A percentile compares a stretch with the other conserved stretches of the same genome.
Evolutionary conservation across 2,329 filamentous ascomycete species (phyloP).

Genomic region (Whalleya microplaca): DNA sequence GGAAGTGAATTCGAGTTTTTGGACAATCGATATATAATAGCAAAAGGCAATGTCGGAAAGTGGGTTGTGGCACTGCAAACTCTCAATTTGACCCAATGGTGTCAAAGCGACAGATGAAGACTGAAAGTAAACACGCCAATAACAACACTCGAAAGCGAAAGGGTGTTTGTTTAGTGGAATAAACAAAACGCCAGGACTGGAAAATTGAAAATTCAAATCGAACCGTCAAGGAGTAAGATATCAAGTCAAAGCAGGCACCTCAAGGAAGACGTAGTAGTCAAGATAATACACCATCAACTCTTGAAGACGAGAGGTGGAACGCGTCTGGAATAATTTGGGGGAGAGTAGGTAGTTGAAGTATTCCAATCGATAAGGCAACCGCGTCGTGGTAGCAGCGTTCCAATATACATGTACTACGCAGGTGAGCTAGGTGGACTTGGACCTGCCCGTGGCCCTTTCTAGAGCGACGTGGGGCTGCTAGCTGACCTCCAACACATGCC

Average conservation of each 20-base stretch:
- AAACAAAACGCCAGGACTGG: neutral
- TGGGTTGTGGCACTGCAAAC: neutral
- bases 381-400: conserved; percentile 24
- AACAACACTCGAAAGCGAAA: neutral
- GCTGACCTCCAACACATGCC: neutral
- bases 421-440: too few relatives aligned
- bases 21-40: neutral
- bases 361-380: conserved; percentile 30
- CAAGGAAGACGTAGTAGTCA: neutral
- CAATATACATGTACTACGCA: neutral
- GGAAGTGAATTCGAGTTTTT: neutral
- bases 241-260: neutral
- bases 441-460: conserved; percentile 26
- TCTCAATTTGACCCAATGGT: neutral
- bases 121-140: neutral
- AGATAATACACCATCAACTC: neutral
- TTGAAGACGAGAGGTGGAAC: conserved; percentile 5
- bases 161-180: neutral
- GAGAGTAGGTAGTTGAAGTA: neutral
- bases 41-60: neutral
- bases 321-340: neutral
- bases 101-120: neutral
- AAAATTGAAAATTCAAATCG: neutral
- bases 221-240: neutral
- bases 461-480: conserved; percentile 28